Percentiles rank a stretch among this genome's conserved stretches.
These are phyloP conservation scores for Penicillium sp. DNA, from an alignment of 2,329 filamentous ascomycete genomes.

Conservation along the genomic window DNA sequence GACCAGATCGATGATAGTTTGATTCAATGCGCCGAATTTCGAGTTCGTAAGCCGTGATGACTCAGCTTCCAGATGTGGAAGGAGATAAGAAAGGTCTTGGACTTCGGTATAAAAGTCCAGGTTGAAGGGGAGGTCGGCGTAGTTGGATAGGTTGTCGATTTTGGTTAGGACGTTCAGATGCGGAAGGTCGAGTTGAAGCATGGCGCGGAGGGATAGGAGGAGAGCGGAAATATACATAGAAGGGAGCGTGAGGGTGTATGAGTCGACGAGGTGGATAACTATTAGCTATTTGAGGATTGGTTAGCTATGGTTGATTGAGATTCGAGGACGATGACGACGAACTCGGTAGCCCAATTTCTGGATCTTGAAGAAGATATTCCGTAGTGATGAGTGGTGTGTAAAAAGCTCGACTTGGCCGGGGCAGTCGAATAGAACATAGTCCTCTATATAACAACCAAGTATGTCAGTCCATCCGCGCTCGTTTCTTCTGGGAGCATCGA, in stretches of 20 bases:
- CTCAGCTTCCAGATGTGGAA: conserved; percentile 75
- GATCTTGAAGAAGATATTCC: conserved; percentile 85
- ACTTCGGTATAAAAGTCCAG: conserved; percentile 97
- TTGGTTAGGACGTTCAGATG: conserved; percentile 96
- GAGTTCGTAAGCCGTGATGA: conserved; percentile 62
- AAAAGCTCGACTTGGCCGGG: conserved; percentile 96
- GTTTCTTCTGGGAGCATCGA: background rate
- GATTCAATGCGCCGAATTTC: conserved; percentile 81
- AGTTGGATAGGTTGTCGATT: conserved; percentile 86
- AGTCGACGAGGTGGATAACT: conserved; percentile 88
- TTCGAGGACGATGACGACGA: conserved; percentile 33
- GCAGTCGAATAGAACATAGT: conserved; percentile 93
- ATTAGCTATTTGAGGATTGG: conserved; percentile 61
- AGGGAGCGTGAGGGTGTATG: conserved; percentile 85
- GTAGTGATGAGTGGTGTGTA: conserved; percentile 85
- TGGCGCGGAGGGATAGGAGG: conserved; percentile 85
- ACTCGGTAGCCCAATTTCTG: conserved; percentile 92
- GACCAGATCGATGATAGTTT: conserved; percentile 79
- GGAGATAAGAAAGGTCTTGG: conserved; percentile 80
- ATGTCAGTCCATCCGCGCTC: background rate
- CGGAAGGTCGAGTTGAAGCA: conserved; percentile 97
- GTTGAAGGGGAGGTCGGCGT: conserved; percentile 85
- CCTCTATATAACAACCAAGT: conserved; percentile 50
- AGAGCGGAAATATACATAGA: conserved; percentile 94
- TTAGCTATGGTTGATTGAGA: conserved; percentile 4